A percentile compares a stretch with the other conserved stretches of the same genome.
phyloP scores from a whole-genome alignment of 2,329 filamentous ascomycete species.

The Sporothrix dimorphospora region DNA sequence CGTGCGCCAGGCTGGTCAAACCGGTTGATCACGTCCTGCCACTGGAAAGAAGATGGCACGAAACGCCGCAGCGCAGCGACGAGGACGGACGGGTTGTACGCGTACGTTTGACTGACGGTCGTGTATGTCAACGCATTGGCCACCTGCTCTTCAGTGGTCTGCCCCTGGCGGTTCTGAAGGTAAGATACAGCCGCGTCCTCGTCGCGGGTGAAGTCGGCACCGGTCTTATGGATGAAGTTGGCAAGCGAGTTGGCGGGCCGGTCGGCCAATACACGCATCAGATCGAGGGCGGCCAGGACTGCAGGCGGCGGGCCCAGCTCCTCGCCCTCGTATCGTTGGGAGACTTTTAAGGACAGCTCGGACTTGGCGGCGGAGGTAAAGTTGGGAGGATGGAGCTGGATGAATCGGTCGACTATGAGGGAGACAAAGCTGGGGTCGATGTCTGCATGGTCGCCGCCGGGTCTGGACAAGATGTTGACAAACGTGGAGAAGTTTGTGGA shows the following conservation, averaged over 20 bases:
- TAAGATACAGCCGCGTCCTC: constrained; percentile 66
- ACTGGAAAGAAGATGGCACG: constrained; percentile 65
- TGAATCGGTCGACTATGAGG: constrained; percentile 80
- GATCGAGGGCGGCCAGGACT: constrained; percentile 70
- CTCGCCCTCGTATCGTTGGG: constrained; percentile 67
- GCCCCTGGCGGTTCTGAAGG: constrained; percentile 56
- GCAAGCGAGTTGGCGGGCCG: constrained; percentile 60
- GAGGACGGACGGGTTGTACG: constrained; percentile 57
- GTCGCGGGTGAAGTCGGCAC: constrained; percentile 73
- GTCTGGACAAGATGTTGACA: constrained; percentile 72
- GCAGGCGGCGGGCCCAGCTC: constrained; percentile 70
- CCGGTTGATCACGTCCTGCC: constrained; percentile 72
- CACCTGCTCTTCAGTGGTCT: constrained; percentile 80
- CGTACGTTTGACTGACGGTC: constrained; percentile 60
- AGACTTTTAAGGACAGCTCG: constrained; percentile 68
- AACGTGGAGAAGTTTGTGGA: constrained; percentile 79
- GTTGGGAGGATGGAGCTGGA: constrained; percentile 82
- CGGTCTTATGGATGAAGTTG: constrained; percentile 72
- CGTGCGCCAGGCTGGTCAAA: constrained; percentile 81
- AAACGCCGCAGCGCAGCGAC: constrained; percentile 66
- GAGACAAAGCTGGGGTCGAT: constrained; percentile 72
- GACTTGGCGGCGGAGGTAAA: constrained; percentile 77
- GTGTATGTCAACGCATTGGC: constrained; percentile 74
- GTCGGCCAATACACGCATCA: constrained; percentile 67
- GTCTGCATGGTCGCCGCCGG: constrained; percentile 67